Evolutionary conservation across 2,329 filamentous ascomycete genomes (phyloP), one percentile per base, ranked within the genome.

Genomic region (Helotiales sp.): DNA sequence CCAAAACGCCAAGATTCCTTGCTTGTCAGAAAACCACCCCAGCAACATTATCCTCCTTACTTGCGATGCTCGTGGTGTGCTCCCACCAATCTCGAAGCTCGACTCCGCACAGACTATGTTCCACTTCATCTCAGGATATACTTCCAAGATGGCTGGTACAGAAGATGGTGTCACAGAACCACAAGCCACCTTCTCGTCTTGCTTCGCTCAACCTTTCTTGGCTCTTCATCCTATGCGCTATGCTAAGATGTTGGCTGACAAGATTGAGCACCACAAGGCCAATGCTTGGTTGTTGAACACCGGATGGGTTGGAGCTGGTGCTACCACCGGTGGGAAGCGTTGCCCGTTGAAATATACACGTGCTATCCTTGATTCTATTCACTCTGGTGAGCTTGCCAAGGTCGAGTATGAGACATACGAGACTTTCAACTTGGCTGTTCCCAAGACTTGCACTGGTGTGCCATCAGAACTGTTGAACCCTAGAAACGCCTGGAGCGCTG

Each of bases 71-170:
- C 91, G 95, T 67, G 95, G 95, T 81, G 95, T 99, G 50, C 87
- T 99, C 56, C 95, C 95, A 57, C 95, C 95, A 49, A 98, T 99
- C 79, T 97, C 92, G 71, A 98, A 98, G 84, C 89, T 99, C 74
- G 87, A 89, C 81, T 85, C 89, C 65, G 86, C 91, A 71, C 95
- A 98, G 81, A 96, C 92, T 76, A 98, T 99, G 93, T 99, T 98
- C 88, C 95, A 99, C 84, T 99, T 99, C 87, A 99, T 99, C 79
- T 96, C 91, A 17, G 95, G 95, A 69, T 99, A 99, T 84, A 99
- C 95, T 64, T 98, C 93, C 73, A 99, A 99, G 88, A 99, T 99
- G 95, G 95, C 95, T 65, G 95, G 95, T 72, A 99, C 95, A 31
- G 95, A 99, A 80, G 91, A 97, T 66, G 95, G 95, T 72, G 87